phyloP scores from a whole-genome alignment of 495 filamentous ascomycete species.

The Penicillium antarcticum region DNA sequence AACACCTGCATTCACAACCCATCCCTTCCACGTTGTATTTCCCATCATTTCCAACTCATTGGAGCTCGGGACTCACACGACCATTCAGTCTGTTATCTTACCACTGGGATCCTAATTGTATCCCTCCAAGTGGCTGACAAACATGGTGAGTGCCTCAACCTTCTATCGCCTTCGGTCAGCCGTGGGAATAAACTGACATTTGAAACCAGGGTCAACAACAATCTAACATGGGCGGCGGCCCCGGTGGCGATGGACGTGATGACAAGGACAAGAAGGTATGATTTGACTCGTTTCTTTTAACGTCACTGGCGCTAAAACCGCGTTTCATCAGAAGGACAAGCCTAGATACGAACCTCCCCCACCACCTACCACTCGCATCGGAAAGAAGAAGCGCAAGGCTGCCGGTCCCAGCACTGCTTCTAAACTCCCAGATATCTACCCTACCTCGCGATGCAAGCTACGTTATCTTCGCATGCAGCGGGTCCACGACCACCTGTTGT shows the following conservation, averaged over 20 bases:
- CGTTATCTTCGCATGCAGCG: constrained; percentile 96
- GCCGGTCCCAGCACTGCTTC: constrained; percentile 89
- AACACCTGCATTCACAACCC: constrained; percentile 15
- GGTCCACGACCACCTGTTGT: constrained; percentile 92
- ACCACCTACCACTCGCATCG: constrained; percentile 92
- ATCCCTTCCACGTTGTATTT: constrained; percentile 16
- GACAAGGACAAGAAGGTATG: constrained; percentile 94
- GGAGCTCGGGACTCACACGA: neutral
- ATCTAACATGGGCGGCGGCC: constrained; percentile 74
- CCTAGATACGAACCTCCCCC: constrained; percentile 99
- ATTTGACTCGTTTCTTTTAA: neutral
- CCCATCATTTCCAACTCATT: constrained; percentile 3
- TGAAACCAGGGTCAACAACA: constrained; percentile 64
- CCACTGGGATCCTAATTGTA: constrained; percentile 11
- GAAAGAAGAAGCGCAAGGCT: constrained; percentile 94
- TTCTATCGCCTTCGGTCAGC: constrained; percentile 6
- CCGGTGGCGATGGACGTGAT: constrained; percentile 72
- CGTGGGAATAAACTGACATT: constrained; percentile 21
- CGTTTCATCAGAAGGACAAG: constrained; percentile 80
- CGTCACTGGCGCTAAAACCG: constrained; percentile 8
- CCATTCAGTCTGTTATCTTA: neutral
- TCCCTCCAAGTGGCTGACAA: constrained; percentile 20
- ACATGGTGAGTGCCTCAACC: constrained; percentile 34
- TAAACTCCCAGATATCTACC: constrained; percentile 90
- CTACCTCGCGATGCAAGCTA: constrained; percentile 95